Evolutionary conservation across 495 filamentous ascomycete genomes (phyloP).

Genomic region (Penicillium antarcticum): DNA sequence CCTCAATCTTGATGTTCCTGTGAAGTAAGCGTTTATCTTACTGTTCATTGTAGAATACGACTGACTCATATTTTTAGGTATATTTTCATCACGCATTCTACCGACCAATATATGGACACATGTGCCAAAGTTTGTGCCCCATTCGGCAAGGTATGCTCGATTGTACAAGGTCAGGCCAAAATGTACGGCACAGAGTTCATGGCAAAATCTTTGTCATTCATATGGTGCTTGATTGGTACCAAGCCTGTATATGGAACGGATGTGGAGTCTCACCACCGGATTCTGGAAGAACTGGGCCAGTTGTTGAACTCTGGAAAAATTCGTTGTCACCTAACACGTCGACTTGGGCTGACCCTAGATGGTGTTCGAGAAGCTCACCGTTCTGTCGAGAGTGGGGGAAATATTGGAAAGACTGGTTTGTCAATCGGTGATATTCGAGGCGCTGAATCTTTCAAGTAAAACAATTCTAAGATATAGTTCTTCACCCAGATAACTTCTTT

Average conservation of each 20-base stretch:
- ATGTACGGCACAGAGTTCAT: conserved; percentile 36
- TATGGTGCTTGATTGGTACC: conserved; percentile 30
- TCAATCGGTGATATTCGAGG: not conserved
- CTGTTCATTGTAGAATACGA: not conserved
- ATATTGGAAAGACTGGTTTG: not conserved
- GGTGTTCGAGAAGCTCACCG: conserved; percentile 2
- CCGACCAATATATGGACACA: conserved; percentile 14
- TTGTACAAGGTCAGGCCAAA: conserved; percentile 27
- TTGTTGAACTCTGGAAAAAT: not conserved
- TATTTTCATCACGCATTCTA: conserved; percentile 28
- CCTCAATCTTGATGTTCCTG: conserved; percentile 21
- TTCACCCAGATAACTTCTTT: no score
- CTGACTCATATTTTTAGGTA: conserved; percentile 15
- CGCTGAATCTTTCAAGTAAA: no score
- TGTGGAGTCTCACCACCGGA: not conserved
- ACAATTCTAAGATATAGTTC: no score
- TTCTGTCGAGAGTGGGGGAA: not conserved
- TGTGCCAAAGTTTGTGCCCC: conserved; percentile 21
- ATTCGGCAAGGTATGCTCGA: conserved; percentile 33
- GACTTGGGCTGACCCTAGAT: conserved; percentile 1
- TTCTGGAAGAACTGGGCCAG: not conserved
- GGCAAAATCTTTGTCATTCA: conserved; percentile 33
- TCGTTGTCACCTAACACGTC: not conserved
- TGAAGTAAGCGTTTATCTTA: conserved; percentile 12
- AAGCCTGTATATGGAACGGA: conserved; percentile 12